These are phyloP conservation scores for Whalleya microplaca DNA, from an alignment of 2,329 filamentous ascomycete species.

Conservation along the genomic window DNA sequence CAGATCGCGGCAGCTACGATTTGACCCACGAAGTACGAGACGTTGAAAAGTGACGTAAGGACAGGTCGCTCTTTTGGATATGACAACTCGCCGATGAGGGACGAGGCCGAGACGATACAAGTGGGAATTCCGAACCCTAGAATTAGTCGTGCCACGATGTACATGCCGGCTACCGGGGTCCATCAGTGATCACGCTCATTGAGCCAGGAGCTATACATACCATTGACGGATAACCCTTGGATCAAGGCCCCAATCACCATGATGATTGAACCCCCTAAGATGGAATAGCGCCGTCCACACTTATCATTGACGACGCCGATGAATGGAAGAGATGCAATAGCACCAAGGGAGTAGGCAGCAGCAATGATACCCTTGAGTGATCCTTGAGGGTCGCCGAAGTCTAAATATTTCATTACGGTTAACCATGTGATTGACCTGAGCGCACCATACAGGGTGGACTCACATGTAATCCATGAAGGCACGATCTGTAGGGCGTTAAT, in stretches of 20 bases:
- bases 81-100: slow-evolving; percentile 61
- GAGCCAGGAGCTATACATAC: slow-evolving; percentile 35
- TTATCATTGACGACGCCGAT: slow-evolving; percentile 59
- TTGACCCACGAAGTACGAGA: slow-evolving; percentile 57
- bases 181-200: not conserved
- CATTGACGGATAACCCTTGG: slow-evolving; percentile 54
- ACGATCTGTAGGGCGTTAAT: slow-evolving; percentile 50
- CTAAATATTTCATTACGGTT: slow-evolving; percentile 5
- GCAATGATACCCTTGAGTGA: slow-evolving; percentile 57
- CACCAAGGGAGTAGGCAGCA: slow-evolving; percentile 63
- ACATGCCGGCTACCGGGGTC: slow-evolving; percentile 50
- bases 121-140: slow-evolving; percentile 64
- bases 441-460: slow-evolving; percentile 15
- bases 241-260: slow-evolving; percentile 59
- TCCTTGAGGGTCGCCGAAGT: slow-evolving; percentile 48
- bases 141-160: slow-evolving; percentile 61
- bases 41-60: slow-evolving; percentile 64
- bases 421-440: not conserved
- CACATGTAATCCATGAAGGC: slow-evolving; percentile 41
- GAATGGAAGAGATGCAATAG: slow-evolving; percentile 60
- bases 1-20: slow-evolving; percentile 54
- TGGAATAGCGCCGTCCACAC: slow-evolving; percentile 60
- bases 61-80: slow-evolving; percentile 64
- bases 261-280: slow-evolving; percentile 56
- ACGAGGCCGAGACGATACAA: slow-evolving; percentile 61